Evolutionary conservation across 305 asterid species (phyloP).

Genomic region (Fraxinus angustifolia): DNA sequence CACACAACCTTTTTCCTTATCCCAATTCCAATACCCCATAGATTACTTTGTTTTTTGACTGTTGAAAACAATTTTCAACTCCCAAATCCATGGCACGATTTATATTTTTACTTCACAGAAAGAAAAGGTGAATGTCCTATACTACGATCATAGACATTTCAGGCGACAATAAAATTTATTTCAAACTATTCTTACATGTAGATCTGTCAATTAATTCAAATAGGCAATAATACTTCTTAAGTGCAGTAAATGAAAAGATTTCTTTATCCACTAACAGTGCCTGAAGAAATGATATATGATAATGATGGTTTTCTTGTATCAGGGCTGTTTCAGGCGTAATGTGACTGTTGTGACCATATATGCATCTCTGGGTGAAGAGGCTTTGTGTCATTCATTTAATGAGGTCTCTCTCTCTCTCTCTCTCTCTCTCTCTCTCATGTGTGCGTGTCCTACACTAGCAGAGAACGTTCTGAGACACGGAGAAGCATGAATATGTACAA

Average conservation of each 20-base stretch:
- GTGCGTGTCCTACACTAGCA: not conserved
- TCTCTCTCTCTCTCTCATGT: slow-evolving; percentile 1
- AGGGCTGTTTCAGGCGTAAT: slow-evolving; percentile 97
- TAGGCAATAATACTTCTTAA: not conserved
- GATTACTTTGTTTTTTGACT: not conserved
- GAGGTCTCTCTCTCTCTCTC: slow-evolving; percentile 61
- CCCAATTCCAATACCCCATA: not conserved
- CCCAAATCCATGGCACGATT: not conserved
- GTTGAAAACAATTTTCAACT: not conserved
- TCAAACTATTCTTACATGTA: not conserved
- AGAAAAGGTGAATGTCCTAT: not conserved
- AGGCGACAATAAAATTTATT: not conserved
- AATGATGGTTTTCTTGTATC: slow-evolving; percentile 29
- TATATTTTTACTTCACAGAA: not conserved
- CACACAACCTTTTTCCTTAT: not conserved
- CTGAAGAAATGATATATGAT: slow-evolving; percentile 9
- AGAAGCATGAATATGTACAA: not conserved
- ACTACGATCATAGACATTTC: not conserved
- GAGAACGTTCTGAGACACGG: not conserved
- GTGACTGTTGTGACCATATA: slow-evolving; percentile 93
- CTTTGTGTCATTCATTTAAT: slow-evolving; percentile 86
- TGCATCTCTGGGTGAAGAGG: slow-evolving; percentile 96
- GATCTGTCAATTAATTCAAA: not conserved
- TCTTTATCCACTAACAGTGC: not conserved
- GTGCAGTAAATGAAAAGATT: not conserved